Base-by-base conservation (phyloP, 352 stramenopile species). In the Phytophthora ohioensis region DNA sequence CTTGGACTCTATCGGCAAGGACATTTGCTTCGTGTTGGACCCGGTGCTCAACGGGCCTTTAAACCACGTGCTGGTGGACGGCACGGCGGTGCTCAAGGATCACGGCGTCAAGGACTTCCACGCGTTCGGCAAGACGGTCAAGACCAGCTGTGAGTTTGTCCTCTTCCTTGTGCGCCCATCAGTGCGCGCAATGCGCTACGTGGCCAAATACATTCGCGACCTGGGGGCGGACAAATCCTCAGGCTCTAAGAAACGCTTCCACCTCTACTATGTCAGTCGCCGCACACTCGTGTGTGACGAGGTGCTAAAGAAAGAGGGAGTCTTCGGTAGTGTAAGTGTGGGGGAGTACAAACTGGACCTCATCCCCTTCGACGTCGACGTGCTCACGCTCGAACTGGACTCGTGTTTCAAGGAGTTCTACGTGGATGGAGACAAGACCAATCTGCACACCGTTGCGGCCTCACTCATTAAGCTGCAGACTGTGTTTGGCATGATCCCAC, bases 331-430 rank as follows among this genome's bases (percentile, higher is more conserved):
- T 47, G 72, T 97, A 17, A 93, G 88, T 52, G 84, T 98, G 31
- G 88, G 87, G 45, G 92, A 98, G 60, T 97, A 97, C 79, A 92
- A 91, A 41, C 84, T 99, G 32, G 96, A 99, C 80, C 79, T 99
- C 9, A 98, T 99, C 62, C 96, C 97, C 2, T 89, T 99, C 21
- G 97, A 99, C 76, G 94, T 94, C 53, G 97, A 99, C 75, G 67
- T 99, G 5, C 69, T 98, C 9, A 97, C 89, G 70, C 86, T 98
- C 35, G 97, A 99, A 80, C 83, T 98, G 36, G 82, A 94, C 45
- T 66, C 84, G 43, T 92, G 91, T 46, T 95, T 98, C 69, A 80
- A 83, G 41, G 90, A 97, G 69, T 84, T 95, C 11, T 93, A 91
- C 59, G 82, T 98, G 3, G 88, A 98, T 62, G 87, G 88, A 27